A percentile compares a stretch with the other conserved stretches of the same genome.
phyloP scores from a whole-genome alignment of 352 stramenopile species.

The Pythium folliculosum region DNA sequence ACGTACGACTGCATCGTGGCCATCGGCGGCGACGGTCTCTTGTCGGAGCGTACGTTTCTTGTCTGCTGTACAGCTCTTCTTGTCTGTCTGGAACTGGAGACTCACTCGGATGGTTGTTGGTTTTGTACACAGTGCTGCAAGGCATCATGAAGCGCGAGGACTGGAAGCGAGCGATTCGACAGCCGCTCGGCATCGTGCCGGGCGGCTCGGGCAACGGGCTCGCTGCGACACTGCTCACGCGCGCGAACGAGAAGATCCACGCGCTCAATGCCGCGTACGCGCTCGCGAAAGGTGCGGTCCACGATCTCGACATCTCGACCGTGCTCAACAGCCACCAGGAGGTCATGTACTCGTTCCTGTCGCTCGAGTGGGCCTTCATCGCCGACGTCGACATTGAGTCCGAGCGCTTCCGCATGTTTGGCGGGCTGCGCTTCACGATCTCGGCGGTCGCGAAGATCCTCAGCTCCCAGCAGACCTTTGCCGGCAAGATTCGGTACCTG shows the following conservation, averaged over 20 bases:
- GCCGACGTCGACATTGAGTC: slow-evolving; percentile 61
- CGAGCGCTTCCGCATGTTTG: slow-evolving; percentile 48
- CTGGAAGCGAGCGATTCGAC: slow-evolving; percentile 41
- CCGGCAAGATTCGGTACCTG: slow-evolving; percentile 34
- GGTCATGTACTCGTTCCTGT: slow-evolving; percentile 78
- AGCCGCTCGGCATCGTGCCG: slow-evolving; percentile 43
- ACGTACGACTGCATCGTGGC: slow-evolving; percentile 67
- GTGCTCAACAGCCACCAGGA: slow-evolving; percentile 46
- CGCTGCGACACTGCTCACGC: slow-evolving; percentile 50
- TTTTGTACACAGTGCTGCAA: slow-evolving; percentile 52
- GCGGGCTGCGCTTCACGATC: slow-evolving; percentile 46
- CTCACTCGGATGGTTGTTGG: background rate
- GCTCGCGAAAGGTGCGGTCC: slow-evolving; percentile 59
- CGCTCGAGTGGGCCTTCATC: slow-evolving; percentile 80
- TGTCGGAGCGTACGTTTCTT: slow-evolving; percentile 56
- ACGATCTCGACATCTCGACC: slow-evolving; percentile 70
- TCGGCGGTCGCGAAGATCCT: slow-evolving; percentile 38
- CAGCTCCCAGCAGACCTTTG: slow-evolving; percentile 24
- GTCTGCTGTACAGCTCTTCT: background rate
- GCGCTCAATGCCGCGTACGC: slow-evolving; percentile 60
- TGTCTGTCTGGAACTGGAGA: background rate
- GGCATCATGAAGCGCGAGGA: slow-evolving; percentile 59
- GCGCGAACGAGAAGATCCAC: slow-evolving; percentile 48
- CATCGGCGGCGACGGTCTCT: slow-evolving; percentile 67
- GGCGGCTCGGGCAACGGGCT: slow-evolving; percentile 70